phyloP scores from a whole-genome alignment of 1,284 basidiomycete genomes.

The Rhodotorula glutinis region DNA sequence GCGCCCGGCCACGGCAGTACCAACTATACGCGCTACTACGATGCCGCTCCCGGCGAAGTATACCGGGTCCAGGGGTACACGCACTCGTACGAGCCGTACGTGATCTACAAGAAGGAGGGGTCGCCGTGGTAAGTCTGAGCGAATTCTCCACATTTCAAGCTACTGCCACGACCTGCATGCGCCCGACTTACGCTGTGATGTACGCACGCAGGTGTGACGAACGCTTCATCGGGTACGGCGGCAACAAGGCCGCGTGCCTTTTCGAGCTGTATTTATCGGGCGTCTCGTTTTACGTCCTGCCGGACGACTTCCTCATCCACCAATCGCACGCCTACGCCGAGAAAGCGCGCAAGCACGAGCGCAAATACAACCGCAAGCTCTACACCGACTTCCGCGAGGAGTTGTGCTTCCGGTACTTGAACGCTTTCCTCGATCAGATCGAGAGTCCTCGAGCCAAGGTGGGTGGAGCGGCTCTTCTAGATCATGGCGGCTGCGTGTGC shows the following conservation, averaged over 20 bases:
- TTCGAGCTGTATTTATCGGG: slow-evolving; percentile 65
- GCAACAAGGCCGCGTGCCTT: slow-evolving; percentile 64
- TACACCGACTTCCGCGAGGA: slow-evolving; percentile 58
- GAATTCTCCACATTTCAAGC: too few species aligned
- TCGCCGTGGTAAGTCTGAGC: slow-evolving; percentile 61
- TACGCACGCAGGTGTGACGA: slow-evolving; percentile 67
- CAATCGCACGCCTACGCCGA: slow-evolving; percentile 77
- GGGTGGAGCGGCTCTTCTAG: not conserved
- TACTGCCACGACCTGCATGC: too few species aligned
- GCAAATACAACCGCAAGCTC: slow-evolving; percentile 69
- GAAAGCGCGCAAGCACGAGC: slow-evolving; percentile 50
- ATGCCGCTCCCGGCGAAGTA: slow-evolving; percentile 60
- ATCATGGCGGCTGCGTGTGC: too few species aligned
- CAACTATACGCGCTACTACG: slow-evolving; percentile 67
- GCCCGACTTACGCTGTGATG: not conserved
- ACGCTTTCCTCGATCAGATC: slow-evolving; percentile 41
- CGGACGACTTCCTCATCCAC: slow-evolving; percentile 80
- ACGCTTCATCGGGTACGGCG: slow-evolving; percentile 80
- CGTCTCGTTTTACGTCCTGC: slow-evolving; percentile 71
- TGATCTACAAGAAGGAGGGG: slow-evolving; percentile 70
- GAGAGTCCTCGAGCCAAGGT: slow-evolving; percentile 34
- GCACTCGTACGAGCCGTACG: slow-evolving; percentile 76
- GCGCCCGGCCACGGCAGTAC: slow-evolving; percentile 72
- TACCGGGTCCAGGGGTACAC: slow-evolving; percentile 72
- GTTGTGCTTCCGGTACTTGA: slow-evolving; percentile 47